Base-by-base conservation (phyloP, 306 rosid genomes). In the Cercis canadensis region DNA sequence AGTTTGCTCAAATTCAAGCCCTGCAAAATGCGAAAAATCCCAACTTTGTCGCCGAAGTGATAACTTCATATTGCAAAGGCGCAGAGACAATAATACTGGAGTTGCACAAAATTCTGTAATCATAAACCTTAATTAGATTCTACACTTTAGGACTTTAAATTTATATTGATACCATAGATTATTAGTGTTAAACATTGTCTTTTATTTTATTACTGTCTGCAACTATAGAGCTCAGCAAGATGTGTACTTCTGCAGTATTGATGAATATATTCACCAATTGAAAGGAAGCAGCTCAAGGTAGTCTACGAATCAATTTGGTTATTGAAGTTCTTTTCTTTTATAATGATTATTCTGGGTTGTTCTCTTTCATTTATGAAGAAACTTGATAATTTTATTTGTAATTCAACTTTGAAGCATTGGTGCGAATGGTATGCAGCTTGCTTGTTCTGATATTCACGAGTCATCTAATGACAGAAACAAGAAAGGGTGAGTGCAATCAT, bases 261-360 rank as follows among this genome's bases (percentile, higher is more conserved):
- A 46, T 56, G n/a, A 47, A 47, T 4, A 51, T 47, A 41, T 72
- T 10, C 69, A 72, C 41, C 74, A 57, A 7, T 17, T 78, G 18
- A 72, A 72, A 41, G 78, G 82, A 57, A 71, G 79, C 7, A 73
- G 76, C 72, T 54, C 76, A 0, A 46, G 64, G 83, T 68, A 51
- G 12, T 33, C 29, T 1, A 9, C 14, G 9, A 37, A 37, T 34
- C 8, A 15, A n/a, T n/a, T n/a, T n/a, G n/a, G n/a, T n/a, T n/a
- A n/a, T n/a, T n/a, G n/a, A n/a, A n/a, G n/a, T 24, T 24, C 29
- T 24, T 24, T 24, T 24, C 29, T 24, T 3, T 24, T 24, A 24
- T 24, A 24, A 24, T 24, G 29, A 24, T 24, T 24, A 24, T 24
- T 24, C n/a, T n/a, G n/a, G n/a, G n/a, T n/a, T 11, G 2, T 32